phyloP scores from a whole-genome alignment of 2,329 filamentous ascomycete genomes.

The Diaporthe sp. region DNA sequence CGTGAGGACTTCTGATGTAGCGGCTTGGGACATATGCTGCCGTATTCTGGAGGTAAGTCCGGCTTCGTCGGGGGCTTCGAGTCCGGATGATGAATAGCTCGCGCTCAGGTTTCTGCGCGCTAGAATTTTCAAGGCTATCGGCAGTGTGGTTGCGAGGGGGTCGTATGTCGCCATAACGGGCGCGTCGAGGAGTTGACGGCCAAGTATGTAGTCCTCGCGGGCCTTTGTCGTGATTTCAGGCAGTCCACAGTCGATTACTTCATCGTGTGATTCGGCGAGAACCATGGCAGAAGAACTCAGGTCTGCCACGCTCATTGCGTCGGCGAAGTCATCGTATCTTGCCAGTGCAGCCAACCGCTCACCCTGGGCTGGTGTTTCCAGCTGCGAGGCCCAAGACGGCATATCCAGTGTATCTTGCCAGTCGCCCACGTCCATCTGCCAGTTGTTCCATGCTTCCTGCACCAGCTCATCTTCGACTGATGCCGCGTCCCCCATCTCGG shows the following conservation, averaged over 20 bases:
- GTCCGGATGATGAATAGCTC: conserved; percentile 34
- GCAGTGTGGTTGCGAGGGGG: conserved; percentile 49
- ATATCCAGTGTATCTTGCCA: conserved; percentile 63
- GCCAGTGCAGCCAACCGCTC: conserved; percentile 57
- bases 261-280: conserved; percentile 60
- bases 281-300: conserved; percentile 66
- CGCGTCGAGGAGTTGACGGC: conserved; percentile 63
- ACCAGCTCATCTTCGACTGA: conserved; percentile 73
- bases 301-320: conserved; percentile 76
- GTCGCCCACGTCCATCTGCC: conserved; percentile 74
- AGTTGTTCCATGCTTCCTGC: conserved; percentile 75
- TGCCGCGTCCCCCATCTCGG: conserved; percentile 52
- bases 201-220: conserved; percentile 65
- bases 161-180: conserved; percentile 52
- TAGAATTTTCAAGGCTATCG: conserved; percentile 51
- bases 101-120: conserved; percentile 49
- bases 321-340: conserved; percentile 67
- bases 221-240: conserved; percentile 65
- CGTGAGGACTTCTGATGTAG: conserved; percentile 49
- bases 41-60: conserved; percentile 54
- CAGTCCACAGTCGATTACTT: conserved; percentile 72
- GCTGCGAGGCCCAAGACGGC: conserved; percentile 52
- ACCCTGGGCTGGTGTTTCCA: conserved; percentile 43
- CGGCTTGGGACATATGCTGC: conserved; percentile 50
- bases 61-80: conserved; percentile 51